Evolutionary conservation across 371 early-diverging fungal species (phyloP).

Genomic region (Ecytonucleospora hepatopenaei): DNA sequence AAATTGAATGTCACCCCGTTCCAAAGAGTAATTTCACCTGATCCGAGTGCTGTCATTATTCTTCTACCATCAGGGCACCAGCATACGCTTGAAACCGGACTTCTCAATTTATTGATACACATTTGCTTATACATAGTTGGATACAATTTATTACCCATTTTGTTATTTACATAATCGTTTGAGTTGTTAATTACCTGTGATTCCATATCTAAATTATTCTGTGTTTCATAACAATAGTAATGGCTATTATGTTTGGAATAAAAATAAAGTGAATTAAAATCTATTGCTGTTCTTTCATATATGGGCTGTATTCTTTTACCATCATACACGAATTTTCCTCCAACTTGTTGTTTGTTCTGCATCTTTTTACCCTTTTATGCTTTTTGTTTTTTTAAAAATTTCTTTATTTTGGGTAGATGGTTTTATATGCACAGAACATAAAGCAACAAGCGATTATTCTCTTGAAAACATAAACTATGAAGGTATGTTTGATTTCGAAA

Average conservation of each 20-base stretch:
- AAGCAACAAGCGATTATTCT: neutral
- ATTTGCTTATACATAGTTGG: constrained; percentile 81
- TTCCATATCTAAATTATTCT: constrained; percentile 25
- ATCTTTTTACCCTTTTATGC: no score
- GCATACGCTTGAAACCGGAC: constrained; percentile 81
- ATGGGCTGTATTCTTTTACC: constrained; percentile 81
- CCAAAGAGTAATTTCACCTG: constrained; percentile 98
- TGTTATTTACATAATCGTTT: no score
- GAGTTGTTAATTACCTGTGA: constrained; percentile 28
- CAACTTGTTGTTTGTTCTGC: constrained; percentile 2
- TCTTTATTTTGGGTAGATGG: no score
- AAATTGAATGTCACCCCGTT: constrained; percentile 95
- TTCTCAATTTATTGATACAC: constrained; percentile 84
- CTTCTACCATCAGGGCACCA: constrained; percentile 97
- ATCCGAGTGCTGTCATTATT: constrained; percentile 81
- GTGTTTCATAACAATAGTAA: constrained; percentile 25
- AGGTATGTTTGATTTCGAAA: neutral
- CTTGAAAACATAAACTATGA: neutral
- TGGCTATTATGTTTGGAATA: constrained; percentile 28
- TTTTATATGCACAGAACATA: neutral
- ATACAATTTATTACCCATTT: constrained; percentile 18
- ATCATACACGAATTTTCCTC: constrained; percentile 53
- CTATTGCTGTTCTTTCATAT: constrained; percentile 78
- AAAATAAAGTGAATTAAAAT: constrained; percentile 77
- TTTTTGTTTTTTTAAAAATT: no score